phyloP scores from a whole-genome alignment of 139 green algal species.

The Tetraselmis striata region DNA sequence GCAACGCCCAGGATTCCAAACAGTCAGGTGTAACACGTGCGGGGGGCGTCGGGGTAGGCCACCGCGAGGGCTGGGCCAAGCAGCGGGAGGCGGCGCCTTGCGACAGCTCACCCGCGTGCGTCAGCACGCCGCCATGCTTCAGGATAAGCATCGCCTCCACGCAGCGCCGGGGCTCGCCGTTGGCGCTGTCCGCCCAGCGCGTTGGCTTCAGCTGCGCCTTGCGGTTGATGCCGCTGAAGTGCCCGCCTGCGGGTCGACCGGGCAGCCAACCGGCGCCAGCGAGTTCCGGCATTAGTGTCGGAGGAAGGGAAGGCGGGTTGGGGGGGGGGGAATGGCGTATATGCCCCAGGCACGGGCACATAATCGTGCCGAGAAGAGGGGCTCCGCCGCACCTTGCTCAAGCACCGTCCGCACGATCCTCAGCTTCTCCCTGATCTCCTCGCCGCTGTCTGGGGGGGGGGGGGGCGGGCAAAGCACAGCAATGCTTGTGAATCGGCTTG shows the following conservation, averaged over 20 bases:
- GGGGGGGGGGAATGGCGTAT: neutral
- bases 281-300: neutral
- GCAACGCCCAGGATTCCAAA: neutral
- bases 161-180: neutral
- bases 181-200: conserved; percentile 34
- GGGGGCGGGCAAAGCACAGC: no score
- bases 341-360: no score
- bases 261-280: neutral
- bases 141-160: conserved; percentile 61
- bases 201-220: conserved; percentile 97
- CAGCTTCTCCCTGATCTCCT: conserved; percentile 79
- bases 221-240: conserved; percentile 92
- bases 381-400: conserved; percentile 31
- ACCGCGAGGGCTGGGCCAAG: no score
- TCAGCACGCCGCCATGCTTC: conserved; percentile 83
- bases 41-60: no score
- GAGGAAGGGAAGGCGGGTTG: neutral
- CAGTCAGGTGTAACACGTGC: no score
- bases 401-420: conserved; percentile 75
- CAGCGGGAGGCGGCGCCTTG: no score
- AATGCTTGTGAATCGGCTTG: no score
- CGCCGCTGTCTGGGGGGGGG: conserved; percentile 20
- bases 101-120: conserved; percentile 73
- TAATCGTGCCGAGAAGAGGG: neutral
- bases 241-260: conserved; percentile 35